Evolutionary conservation across 192 early-diverging fungal genomes (phyloP), one percentile per base, ranked within the genome.

Genomic region (Linnemannia schmuckeri): DNA sequence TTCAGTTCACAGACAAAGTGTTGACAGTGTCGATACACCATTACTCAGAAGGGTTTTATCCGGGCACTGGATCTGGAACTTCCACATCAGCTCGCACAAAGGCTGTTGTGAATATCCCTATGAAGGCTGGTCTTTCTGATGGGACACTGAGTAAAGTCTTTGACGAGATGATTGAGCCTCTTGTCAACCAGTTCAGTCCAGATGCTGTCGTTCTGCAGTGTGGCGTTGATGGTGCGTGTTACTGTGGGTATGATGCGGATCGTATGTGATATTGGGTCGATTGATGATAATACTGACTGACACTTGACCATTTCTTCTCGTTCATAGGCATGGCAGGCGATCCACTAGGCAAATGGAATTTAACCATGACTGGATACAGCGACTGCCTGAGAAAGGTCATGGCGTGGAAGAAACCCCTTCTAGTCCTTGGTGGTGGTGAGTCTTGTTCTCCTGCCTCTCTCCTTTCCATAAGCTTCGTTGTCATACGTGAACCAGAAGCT

Each of bases 11-110:
- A 52, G 93, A 94, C 76, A 90, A 92, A n/a, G 97, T 98, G 3
- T 93, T 95, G 92, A 98, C 97, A 33, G 90, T 97, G 40, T 97
- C 96, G 3, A 89, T 98, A 79, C 97, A 98, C 88, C 95, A 96
- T 82, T 92, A 94, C 73, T 94, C 93, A 33, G 89, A 82, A 68
- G 96, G 97, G 47, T 97, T 94, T 82, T 98, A 96, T 79, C 97
- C 97, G 24, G 89, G 89, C 0, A 88, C 80, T 6, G 79, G 82
- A 27, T 80, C 46, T 61, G 79, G 79, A 9, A 68, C 41, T 24
- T 15, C 27, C 2, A 15, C 54, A 27, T 74, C 83, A 1, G 13
- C 74, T 0, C 76, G 75, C 55, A 77, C 75, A 47, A 86, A 86
- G 47, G 75, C 78, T 20, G 83, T 70, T 40, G 79, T 97, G 77